Evolutionary conservation across 495 filamentous ascomycete genomes (phyloP).

Genomic region (Xylaria longipes): DNA sequence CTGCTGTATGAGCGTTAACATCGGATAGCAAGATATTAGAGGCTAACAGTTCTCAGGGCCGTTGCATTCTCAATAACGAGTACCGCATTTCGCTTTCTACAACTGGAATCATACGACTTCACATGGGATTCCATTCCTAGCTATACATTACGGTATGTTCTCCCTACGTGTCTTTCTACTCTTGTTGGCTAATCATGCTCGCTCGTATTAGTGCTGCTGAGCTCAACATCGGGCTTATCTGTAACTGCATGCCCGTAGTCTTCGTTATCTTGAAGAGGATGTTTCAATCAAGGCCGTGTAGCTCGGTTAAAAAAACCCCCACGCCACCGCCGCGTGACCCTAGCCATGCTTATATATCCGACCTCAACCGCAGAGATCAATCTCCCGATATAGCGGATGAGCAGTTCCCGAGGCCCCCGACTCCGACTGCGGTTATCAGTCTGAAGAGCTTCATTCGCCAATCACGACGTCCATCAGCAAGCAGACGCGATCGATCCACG

Average conservation of each 20-base stretch:
- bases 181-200: not conserved
- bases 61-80: constrained; percentile 19
- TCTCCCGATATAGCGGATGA: not conserved
- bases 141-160: constrained; percentile 22
- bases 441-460: constrained; percentile 1
- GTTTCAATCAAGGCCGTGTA: not conserved
- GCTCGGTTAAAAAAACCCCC: not conserved
- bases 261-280: constrained; percentile 20
- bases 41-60: constrained; percentile 12
- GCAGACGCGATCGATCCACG: not conserved
- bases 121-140: constrained; percentile 26
- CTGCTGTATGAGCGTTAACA: constrained; percentile 12
- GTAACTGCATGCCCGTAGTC: constrained; percentile 21
- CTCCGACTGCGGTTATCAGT: not conserved
- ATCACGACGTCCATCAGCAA: not conserved
- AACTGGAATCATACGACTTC: constrained; percentile 21
- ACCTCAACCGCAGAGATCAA: not conserved
- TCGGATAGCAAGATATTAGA: not conserved
- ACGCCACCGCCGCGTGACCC: constrained; percentile 7
- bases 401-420: not conserved
- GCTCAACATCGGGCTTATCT: constrained; percentile 25
- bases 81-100: constrained; percentile 20
- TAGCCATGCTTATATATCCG: constrained; percentile 19
- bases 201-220: constrained; percentile 15
- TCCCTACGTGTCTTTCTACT: not conserved